phyloP scores from a whole-genome alignment of 1,284 basidiomycete species.

The Rhizoctonia solani region DNA sequence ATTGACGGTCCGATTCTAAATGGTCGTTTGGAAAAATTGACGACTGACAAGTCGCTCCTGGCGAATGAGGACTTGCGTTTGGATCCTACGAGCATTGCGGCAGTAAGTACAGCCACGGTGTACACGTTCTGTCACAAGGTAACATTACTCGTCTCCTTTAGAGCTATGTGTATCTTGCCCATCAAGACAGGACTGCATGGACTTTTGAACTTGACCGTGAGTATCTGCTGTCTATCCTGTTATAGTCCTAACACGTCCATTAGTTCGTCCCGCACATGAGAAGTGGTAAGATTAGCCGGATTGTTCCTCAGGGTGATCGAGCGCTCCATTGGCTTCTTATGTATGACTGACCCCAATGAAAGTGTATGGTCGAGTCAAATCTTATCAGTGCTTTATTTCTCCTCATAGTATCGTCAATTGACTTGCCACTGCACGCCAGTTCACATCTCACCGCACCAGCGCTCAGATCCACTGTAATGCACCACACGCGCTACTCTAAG shows the following conservation, averaged over 20 bases:
- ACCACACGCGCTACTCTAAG: too few species aligned
- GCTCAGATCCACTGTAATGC: too few species aligned
- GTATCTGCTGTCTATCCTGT: slow-evolving; percentile 39
- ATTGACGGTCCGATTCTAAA: slow-evolving; percentile 58
- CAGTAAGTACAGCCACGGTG: slow-evolving; percentile 46
- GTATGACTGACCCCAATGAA: neutral
- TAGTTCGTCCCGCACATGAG: slow-evolving; percentile 54
- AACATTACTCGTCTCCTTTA: slow-evolving; percentile 35
- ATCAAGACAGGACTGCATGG: slow-evolving; percentile 65
- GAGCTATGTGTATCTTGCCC: slow-evolving; percentile 60
- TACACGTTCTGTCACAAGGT: slow-evolving; percentile 42
- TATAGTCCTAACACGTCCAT: neutral
- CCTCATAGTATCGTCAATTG: too few species aligned
- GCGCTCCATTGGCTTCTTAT: neutral
- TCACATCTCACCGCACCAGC: too few species aligned
- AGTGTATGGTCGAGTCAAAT: neutral
- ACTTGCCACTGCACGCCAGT: too few species aligned
- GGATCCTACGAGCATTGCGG: slow-evolving; percentile 66
- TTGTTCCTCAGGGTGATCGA: neutral
- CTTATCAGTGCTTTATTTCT: neutral
- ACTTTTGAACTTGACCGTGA: slow-evolving; percentile 72
- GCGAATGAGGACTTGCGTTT: slow-evolving; percentile 55
- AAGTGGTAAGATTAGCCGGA: slow-evolving; percentile 46
- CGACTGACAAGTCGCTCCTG: slow-evolving; percentile 47
- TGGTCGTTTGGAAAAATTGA: slow-evolving; percentile 45